These are phyloP conservation scores for Erodium moschatum DNA, from an alignment of 441 rosid genomes.

Conservation along the genomic window DNA sequence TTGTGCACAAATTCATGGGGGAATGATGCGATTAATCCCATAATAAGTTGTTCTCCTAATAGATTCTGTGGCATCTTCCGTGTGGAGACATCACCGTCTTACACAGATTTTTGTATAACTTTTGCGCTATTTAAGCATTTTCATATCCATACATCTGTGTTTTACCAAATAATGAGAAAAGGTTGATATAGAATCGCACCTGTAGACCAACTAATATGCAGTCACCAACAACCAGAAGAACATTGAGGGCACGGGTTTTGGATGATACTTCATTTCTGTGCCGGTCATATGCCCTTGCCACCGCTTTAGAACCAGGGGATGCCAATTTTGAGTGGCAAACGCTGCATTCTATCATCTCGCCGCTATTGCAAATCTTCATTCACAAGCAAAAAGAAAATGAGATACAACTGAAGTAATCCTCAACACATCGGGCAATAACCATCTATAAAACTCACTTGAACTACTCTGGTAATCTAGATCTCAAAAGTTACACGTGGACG, in stretches of 20 bases:
- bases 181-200: constrained; percentile 19
- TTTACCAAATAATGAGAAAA: constrained; percentile 4
- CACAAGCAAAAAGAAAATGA: not conserved
- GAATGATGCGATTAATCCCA: not conserved
- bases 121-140: not conserved
- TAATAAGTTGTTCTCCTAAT: not conserved
- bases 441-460: not conserved
- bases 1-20: not conserved
- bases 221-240: constrained; percentile 35
- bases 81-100: not conserved
- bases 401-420: not conserved
- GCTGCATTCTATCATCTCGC: constrained; percentile 33
- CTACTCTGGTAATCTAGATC: not conserved
- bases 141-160: not conserved
- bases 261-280: constrained; percentile 27
- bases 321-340: constrained; percentile 31
- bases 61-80: not conserved
- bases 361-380: not conserved
- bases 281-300: constrained; percentile 32
- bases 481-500: not conserved
- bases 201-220: constrained; percentile 35
- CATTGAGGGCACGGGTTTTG: constrained; percentile 29
- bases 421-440: not conserved
- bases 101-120: not conserved
- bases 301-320: constrained; percentile 20